These are phyloP conservation scores for Lavandula angustifolia DNA, from an alignment of 257 asterid species.

Conservation along the genomic window DNA sequence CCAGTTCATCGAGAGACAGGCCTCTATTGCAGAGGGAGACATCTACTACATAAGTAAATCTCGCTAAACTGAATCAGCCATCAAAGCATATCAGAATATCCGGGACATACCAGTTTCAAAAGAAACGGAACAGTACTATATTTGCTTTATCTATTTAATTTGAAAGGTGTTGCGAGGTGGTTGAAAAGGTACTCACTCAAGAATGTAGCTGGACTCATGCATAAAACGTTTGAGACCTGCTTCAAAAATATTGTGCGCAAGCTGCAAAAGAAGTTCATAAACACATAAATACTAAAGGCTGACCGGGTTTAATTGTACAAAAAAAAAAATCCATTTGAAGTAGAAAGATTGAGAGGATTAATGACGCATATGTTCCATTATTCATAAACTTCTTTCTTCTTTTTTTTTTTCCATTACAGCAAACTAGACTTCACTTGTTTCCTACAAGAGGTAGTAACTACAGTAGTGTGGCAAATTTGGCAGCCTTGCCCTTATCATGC, in stretches of 20 bases:
- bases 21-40: neutral
- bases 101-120: constrained; percentile 10
- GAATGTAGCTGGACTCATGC: constrained; percentile 97
- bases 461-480: neutral
- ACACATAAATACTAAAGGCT: constrained; percentile 9
- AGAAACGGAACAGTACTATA: neutral
- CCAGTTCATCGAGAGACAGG: neutral
- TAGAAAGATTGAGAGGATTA: constrained; percentile 12
- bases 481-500: no score
- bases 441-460: neutral
- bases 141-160: neutral
- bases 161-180: neutral
- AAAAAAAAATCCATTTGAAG: neutral
- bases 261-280: constrained; percentile 45
- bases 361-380: neutral
- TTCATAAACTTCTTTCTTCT: neutral
- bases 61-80: neutral
- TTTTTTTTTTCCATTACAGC: neutral
- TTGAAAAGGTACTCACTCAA: constrained; percentile 68
- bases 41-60: neutral
- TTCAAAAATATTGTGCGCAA: constrained; percentile 91
- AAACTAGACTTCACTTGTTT: neutral
- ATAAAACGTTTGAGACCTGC: constrained; percentile 89
- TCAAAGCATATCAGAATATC: constrained; percentile 21
- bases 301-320: neutral